Conservation (phyloP, 257 asterid species). For the Ajuga chamaepitys region DNA sequence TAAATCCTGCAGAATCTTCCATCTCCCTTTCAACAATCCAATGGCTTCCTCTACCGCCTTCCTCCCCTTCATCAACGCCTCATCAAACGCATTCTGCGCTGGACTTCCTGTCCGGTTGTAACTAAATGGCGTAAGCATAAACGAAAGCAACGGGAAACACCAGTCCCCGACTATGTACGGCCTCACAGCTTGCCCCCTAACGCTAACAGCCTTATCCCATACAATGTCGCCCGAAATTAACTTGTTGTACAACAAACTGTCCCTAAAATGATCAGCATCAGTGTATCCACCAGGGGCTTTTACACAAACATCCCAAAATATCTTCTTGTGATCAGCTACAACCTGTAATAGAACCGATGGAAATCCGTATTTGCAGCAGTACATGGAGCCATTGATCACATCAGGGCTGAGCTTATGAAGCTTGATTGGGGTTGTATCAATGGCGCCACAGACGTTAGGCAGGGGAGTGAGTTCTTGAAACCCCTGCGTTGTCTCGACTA, state of each 20-base stretch:
- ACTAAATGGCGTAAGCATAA: conserved; percentile 74
- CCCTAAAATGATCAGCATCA: conserved; percentile 87
- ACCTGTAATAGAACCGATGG: conserved; percentile 83
- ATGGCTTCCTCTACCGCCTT: conserved; percentile 83
- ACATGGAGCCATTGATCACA: conserved; percentile 46
- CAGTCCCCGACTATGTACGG: conserved; percentile 90
- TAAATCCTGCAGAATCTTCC: conserved; percentile 90
- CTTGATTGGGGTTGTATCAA: conserved; percentile 72
- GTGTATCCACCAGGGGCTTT: conserved; percentile 93
- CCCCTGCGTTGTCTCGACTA: conserved; percentile 79
- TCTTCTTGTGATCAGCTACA: conserved; percentile 85
- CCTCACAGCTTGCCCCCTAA: conserved; percentile 82
- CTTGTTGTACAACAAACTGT: conserved; percentile 73
- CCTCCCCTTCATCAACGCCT: conserved; percentile 73
- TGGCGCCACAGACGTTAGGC: conserved; percentile 88
- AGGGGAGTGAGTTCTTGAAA: conserved; percentile 71
- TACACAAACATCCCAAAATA: conserved; percentile 97
- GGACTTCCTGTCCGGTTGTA: conserved; percentile 65
- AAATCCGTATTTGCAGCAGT: conserved; percentile 54
- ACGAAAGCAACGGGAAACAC: conserved; percentile 81
- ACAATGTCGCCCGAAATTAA: conserved; percentile 66
- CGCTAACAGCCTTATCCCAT: conserved; percentile 77
- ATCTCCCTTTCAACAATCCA: conserved; percentile 89
- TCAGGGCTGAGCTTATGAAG: conserved; percentile 51
- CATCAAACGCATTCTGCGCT: conserved; percentile 78